A percentile compares a stretch with the other conserved stretches of the same genome.
These are phyloP conservation scores for Durusdinium trenchii DNA, from an alignment of 73 alveolate genomes.

Conservation along the genomic window DNA sequence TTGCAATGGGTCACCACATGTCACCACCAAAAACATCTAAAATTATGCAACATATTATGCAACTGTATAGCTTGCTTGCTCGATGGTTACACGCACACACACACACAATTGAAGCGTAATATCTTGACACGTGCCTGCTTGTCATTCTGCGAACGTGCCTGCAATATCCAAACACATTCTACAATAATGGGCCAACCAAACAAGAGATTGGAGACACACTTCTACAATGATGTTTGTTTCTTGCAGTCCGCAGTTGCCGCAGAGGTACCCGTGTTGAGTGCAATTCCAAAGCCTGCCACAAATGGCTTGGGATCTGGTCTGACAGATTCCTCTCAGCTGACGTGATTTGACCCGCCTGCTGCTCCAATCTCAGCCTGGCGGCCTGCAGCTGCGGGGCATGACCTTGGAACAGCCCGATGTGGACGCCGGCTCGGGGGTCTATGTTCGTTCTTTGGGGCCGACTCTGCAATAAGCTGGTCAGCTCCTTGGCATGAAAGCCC, in stretches of 20 bases:
- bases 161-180: too few species aligned
- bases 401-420: neutral
- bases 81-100: neutral
- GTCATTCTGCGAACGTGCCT: constrained; percentile 49
- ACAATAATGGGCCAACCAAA: too few species aligned
- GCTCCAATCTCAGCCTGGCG: constrained; percentile 43
- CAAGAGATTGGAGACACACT: neutral
- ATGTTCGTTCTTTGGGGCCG: neutral
- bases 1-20: neutral
- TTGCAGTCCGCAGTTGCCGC: neutral
- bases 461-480: constrained; percentile 39
- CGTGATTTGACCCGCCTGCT: constrained; percentile 7
- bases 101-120: neutral
- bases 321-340: neutral
- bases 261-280: constrained; percentile 49
- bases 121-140: too few species aligned
- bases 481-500: neutral
- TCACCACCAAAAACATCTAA: neutral
- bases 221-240: neutral
- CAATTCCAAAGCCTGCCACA: constrained; percentile 40
- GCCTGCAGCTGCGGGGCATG: constrained; percentile 59
- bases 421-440: neutral
- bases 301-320: neutral
- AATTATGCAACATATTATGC: neutral
- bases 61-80: neutral